Conservation (phyloP, 202 grass and related monocot genomes). For the Carex arenaria region DNA sequence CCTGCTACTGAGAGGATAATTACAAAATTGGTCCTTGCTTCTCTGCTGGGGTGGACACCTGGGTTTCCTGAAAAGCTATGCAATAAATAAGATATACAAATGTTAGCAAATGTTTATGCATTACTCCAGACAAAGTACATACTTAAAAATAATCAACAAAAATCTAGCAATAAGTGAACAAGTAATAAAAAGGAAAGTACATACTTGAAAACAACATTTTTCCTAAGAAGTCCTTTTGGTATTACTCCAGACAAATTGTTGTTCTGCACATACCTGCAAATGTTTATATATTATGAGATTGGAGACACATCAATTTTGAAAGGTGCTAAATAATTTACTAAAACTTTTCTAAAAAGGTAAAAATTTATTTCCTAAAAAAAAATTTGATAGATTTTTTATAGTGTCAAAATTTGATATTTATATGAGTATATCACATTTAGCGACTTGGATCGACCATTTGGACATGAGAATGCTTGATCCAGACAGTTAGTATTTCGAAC, state of each 20-base stretch:
- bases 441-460: no score
- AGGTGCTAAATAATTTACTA: neutral
- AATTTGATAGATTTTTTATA: no score
- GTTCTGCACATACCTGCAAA: constrained; percentile 80
- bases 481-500: no score
- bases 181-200: constrained; percentile 22
- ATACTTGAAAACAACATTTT: constrained; percentile 73
- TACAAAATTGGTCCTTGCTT: constrained; percentile 35
- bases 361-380: no score
- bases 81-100: constrained; percentile 9
- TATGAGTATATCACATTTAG: no score
- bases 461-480: no score
- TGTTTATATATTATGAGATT: neutral
- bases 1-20: constrained; percentile 48
- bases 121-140: no score
- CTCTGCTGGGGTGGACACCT: constrained; percentile 33
- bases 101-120: constrained; percentile 13
- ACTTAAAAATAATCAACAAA: no score
- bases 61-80: constrained; percentile 68
- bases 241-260: constrained; percentile 73
- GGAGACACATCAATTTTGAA: neutral
- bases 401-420: no score
- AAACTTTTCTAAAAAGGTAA: neutral
- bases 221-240: constrained; percentile 56
- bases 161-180: constrained; percentile 10